phyloP scores from a whole-genome alignment of 305 asterid genomes.

The Caryopteris hybrid region DNA sequence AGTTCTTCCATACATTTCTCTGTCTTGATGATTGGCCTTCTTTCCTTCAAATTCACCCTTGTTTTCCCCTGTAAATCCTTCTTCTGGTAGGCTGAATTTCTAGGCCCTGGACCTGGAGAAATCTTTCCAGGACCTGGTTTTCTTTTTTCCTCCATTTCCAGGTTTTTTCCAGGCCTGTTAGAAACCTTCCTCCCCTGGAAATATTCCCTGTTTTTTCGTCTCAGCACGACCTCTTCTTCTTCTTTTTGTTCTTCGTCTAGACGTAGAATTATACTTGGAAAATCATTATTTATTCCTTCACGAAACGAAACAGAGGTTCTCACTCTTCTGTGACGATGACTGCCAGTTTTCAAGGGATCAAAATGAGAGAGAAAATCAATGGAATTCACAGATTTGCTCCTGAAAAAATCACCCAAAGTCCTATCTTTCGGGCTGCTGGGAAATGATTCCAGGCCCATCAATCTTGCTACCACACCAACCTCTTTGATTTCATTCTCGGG shows the following conservation, averaged over 20 bases:
- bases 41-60: slow-evolving; percentile 18
- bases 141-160: slow-evolving; percentile 7
- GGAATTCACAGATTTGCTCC: slow-evolving; percentile 53
- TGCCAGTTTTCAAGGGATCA: slow-evolving; percentile 18
- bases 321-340: slow-evolving; percentile 38
- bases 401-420: slow-evolving; percentile 36
- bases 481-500: neutral
- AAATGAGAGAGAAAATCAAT: slow-evolving; percentile 43
- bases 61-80: slow-evolving; percentile 18
- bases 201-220: neutral
- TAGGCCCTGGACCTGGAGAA: neutral
- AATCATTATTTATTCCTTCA: slow-evolving; percentile 20
- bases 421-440: slow-evolving; percentile 22
- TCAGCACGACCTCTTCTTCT: neutral
- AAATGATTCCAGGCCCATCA: slow-evolving; percentile 61
- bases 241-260: slow-evolving; percentile 1
- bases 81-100: slow-evolving; percentile 6
- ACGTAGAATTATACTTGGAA: neutral
- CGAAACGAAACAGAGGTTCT: slow-evolving; percentile 48
- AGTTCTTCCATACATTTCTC: neutral
- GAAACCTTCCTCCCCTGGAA: slow-evolving; percentile 6
- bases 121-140: neutral
- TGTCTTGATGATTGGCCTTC: slow-evolving; percentile 12
- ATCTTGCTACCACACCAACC: slow-evolving; percentile 51
- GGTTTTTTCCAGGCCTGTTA: neutral